phyloP scores from a whole-genome alignment of 1,139 yeast genomes.

The Yamadazyma atmosphaerica region DNA sequence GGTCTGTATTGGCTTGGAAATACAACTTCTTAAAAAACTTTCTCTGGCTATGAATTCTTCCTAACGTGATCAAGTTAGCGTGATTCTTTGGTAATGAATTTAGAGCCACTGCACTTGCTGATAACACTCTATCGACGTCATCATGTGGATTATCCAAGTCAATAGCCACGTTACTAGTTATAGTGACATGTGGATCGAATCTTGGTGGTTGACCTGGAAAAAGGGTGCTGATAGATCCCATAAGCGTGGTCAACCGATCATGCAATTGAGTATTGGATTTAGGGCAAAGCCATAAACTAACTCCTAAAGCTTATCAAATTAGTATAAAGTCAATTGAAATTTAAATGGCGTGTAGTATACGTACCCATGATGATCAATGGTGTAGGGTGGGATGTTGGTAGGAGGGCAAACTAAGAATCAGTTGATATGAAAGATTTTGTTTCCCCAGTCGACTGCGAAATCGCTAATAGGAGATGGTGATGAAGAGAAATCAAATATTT shows the following conservation, averaged over 20 bases:
- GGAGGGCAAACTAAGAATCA: not conserved
- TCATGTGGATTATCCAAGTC: constrained; percentile 42
- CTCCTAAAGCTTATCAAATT: constrained; percentile 32
- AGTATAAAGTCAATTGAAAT: constrained; percentile 11
- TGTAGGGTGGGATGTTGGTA: not conserved
- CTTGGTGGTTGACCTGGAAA: constrained; percentile 67
- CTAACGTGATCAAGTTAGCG: constrained; percentile 37
- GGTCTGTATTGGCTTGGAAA: constrained; percentile 54
- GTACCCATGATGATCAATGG: constrained; percentile 5
- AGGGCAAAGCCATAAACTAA: constrained; percentile 81
- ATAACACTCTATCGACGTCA: constrained; percentile 61
- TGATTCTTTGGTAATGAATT: constrained; percentile 43
- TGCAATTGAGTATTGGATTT: constrained; percentile 51
- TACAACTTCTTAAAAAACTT: constrained; percentile 63
- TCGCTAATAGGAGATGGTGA: too few relatives aligned
- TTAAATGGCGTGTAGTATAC: not conserved
- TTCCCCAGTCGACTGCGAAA: too few relatives aligned
- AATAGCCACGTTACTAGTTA: constrained; percentile 59
- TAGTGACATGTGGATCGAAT: constrained; percentile 78
- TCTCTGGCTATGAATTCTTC: constrained; percentile 41
- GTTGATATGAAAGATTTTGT: too few relatives aligned
- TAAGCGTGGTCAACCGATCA: constrained; percentile 60
- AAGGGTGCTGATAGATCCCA: constrained; percentile 64
- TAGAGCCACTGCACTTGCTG: constrained; percentile 67
- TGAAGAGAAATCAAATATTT: too few relatives aligned